These are phyloP conservation scores for Metarhizium guizhouense DNA, from an alignment of 2,329 filamentous ascomycete genomes.

Conservation along the genomic window DNA sequence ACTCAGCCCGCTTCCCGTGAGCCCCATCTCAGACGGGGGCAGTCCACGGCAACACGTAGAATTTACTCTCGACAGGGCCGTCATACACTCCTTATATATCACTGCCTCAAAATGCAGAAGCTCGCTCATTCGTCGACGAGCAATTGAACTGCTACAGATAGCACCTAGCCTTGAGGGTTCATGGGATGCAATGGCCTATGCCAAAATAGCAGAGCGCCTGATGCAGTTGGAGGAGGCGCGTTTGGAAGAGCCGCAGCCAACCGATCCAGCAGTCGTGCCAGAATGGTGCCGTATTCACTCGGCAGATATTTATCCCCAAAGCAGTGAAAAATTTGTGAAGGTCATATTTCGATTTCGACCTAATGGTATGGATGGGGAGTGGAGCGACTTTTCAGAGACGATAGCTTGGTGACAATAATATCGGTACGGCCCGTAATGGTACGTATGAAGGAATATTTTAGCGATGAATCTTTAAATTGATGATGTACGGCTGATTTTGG, in stretches of 20 bases:
- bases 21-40: not conserved
- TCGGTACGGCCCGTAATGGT: not conserved
- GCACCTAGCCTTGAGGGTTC: constrained; percentile 5
- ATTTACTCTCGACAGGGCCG: constrained; percentile 8
- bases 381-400: constrained; percentile 2
- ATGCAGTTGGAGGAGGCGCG: constrained; percentile 9
- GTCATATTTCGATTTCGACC: constrained; percentile 1
- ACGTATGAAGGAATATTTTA: not conserved
- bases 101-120: constrained; percentile 10
- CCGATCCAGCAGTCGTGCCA: constrained; percentile 1
- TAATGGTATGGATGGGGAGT: constrained; percentile 5
- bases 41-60: not conserved
- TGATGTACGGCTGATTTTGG: too few relatives aligned
- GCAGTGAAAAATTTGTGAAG: not conserved
- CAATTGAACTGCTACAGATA: constrained; percentile 5
- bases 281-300: constrained; percentile 7
- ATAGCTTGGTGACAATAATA: not conserved
- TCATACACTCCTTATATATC: constrained; percentile 10
- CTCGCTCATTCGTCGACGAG: constrained; percentile 7
- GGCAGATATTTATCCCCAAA: constrained; percentile 1
- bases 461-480: not conserved
- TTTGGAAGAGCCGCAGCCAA: not conserved
- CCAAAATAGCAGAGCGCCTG: constrained; percentile 6
- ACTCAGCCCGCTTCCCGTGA: not conserved
- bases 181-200: constrained; percentile 6